phyloP scores from a whole-genome alignment of 1,139 yeast species.

The Meyerozyma elateridarum region DNA sequence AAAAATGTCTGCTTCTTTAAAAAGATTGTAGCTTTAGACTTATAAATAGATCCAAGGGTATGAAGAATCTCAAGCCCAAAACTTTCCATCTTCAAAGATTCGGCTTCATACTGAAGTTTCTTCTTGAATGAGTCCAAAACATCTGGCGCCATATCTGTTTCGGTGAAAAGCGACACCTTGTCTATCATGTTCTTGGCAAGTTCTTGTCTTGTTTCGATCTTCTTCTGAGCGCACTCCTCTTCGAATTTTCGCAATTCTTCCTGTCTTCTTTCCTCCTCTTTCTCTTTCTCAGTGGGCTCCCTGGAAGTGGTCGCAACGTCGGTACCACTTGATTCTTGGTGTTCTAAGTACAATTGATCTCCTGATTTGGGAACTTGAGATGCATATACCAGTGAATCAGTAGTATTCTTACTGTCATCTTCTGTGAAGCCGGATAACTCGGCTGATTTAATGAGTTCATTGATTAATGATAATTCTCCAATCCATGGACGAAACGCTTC shows the following conservation, averaged over 20 bases:
- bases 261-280: conserved; percentile 40
- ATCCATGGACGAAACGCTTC: conserved; percentile 60
- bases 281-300: conserved; percentile 36
- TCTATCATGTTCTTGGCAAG: conserved; percentile 62
- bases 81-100: conserved; percentile 85
- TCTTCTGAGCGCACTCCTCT: conserved; percentile 68
- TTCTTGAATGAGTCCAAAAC: conserved; percentile 64
- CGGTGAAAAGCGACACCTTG: conserved; percentile 73
- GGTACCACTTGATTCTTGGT: background rate
- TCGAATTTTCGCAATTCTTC: conserved; percentile 74
- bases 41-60: conserved; percentile 75
- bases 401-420: conserved; percentile 29
- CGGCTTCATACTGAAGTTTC: conserved; percentile 79
- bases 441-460: conserved; percentile 70
- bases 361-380: background rate
- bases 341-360: background rate
- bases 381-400: too few species aligned
- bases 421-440: conserved; percentile 49
- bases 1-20: conserved; percentile 58
- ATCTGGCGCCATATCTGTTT: conserved; percentile 68
- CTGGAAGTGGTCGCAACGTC: conserved; percentile 8
- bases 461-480: conserved; percentile 85
- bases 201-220: conserved; percentile 65
- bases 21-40: conserved; percentile 59
- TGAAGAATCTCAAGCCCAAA: conserved; percentile 90